phyloP scores from a whole-genome alignment of 305 asterid species.

The Fraxinus floribunda region DNA sequence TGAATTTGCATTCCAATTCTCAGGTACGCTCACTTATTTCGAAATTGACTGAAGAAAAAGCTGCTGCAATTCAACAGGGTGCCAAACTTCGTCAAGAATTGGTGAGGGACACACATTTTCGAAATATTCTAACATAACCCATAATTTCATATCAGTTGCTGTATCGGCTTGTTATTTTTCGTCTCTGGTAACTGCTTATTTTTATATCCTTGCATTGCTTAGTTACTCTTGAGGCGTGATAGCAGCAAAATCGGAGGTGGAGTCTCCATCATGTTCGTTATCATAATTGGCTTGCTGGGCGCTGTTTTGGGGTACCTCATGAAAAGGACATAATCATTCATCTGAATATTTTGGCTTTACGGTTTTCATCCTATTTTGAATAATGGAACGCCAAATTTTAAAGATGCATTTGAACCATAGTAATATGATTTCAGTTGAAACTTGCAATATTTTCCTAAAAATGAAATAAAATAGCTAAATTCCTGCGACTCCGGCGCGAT shows the following conservation, averaged over 20 bases:
- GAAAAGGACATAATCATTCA: conserved; percentile 41
- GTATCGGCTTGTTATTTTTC: background rate
- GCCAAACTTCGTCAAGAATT: conserved; percentile 64
- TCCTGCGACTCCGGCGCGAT: background rate
- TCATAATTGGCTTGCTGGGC: conserved; percentile 61
- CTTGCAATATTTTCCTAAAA: background rate
- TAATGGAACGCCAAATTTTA: background rate
- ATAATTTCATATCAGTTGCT: background rate
- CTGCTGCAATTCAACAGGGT: conserved; percentile 53
- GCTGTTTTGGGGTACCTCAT: conserved; percentile 55
- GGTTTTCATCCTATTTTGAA: background rate
- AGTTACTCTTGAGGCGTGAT: conserved; percentile 60
- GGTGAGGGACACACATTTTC: conserved; percentile 41
- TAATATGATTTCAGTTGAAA: background rate
- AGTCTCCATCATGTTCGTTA: conserved; percentile 44
- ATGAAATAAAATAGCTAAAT: background rate
- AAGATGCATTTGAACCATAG: conserved; percentile 1
- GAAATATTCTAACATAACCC: background rate
- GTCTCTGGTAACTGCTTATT: background rate
- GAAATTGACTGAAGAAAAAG: conserved; percentile 63
- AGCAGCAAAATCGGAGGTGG: conserved; percentile 52
- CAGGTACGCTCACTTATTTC: conserved; percentile 59
- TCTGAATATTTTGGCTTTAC: background rate
- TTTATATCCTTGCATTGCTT: background rate
- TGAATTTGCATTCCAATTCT: conserved; percentile 20